Percentiles rank a stretch among this genome's conserved stretches.
These are phyloP conservation scores for Zygoascus bituminiphila DNA, from an alignment of 805 yeast genomes.

Conservation along the genomic window DNA sequence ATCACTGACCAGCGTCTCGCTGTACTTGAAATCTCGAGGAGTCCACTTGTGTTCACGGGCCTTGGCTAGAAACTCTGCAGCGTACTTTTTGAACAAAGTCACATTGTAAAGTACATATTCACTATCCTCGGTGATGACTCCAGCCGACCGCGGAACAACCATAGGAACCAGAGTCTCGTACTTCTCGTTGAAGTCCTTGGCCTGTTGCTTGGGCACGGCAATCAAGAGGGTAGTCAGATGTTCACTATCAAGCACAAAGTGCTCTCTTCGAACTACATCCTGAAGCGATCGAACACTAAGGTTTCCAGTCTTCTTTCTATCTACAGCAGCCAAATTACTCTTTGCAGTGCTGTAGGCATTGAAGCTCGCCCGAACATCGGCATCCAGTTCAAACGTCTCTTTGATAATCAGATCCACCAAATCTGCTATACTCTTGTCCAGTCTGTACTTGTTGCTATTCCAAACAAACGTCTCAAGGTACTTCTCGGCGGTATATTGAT, in stretches of 20 bases:
- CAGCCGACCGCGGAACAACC: conserved; percentile 90
- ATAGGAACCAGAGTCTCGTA: conserved; percentile 74
- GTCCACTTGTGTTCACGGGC: conserved; percentile 83
- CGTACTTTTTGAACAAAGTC: conserved; percentile 76
- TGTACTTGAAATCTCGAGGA: conserved; percentile 86
- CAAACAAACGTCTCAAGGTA: conserved; percentile 73
- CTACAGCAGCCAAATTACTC: conserved; percentile 77
- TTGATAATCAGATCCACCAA: conserved; percentile 59
- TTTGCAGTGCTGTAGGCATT: conserved; percentile 73
- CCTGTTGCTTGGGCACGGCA: conserved; percentile 70
- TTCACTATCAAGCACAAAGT: conserved; percentile 80
- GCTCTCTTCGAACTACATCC: conserved; percentile 73
- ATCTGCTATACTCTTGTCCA: conserved; percentile 74
- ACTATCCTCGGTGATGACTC: conserved; percentile 56
- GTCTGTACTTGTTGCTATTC: conserved; percentile 80
- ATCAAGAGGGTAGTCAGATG: conserved; percentile 77
- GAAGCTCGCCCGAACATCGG: conserved; percentile 72
- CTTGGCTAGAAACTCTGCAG: conserved; percentile 56
- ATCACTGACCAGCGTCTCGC: conserved; percentile 64
- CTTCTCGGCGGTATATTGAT: conserved; percentile 44
- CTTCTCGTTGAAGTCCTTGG: conserved; percentile 49
- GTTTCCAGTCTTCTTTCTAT: conserved; percentile 90
- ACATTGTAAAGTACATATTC: conserved; percentile 71
- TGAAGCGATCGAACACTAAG: conserved; percentile 84
- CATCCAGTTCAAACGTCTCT: conserved; percentile 77